Evolutionary conservation across 2,329 filamentous ascomycete genomes (phyloP), one percentile per base, ranked within the genome.

Genomic region (Fusarium gaditjirri): DNA sequence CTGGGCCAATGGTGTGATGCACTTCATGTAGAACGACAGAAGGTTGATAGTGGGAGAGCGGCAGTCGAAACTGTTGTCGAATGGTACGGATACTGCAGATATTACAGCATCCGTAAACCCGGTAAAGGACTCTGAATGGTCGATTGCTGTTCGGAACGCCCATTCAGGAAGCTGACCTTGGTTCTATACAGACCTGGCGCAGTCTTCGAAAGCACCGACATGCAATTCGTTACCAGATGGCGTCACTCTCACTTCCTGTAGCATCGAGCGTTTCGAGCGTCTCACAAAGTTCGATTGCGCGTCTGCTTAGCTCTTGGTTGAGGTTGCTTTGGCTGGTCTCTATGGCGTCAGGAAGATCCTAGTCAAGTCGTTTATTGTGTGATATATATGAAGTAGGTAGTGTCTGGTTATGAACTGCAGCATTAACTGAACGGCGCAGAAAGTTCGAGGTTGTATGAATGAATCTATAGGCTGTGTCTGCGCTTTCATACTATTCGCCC

Each of bases 191-290:
- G 54, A 52, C 69, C 55, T 58, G 72, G 57, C 46, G 44, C 61
- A 59, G 62, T 68, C 61, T 61, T 54, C 59, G 61, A 60, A 42
- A 65, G 41, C 69, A 43, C 38, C 41, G 55, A 65, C 61, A 69
- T 73, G 68, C 64, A 74, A 76, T 73, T 53, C 52, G 61, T 71
- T 73, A 67, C 71, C 59, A 71, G 33, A 77, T 76, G 73, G 73
- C 75, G 73, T 77, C 75, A 77, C 75, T 74, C 39, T 27, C 65
- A 77, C 71, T 73, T 56, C 25, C 65, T 68, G 62, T 53, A 38
- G 62, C 64, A 54, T 56, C 39, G 50, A 61, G 63, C 65, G 70
- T 67, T 72, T 76, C 68, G 54, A 71, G 71, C 58, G 68, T 72
- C 65, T 72, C 62, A 73, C 71, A 61, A 65, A 65, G 27, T 46